Evolutionary conservation across 2,329 filamentous ascomycete species (phyloP), one percentile per base, ranked within the genome.

Genomic region (Rosellinia necatrix): DNA sequence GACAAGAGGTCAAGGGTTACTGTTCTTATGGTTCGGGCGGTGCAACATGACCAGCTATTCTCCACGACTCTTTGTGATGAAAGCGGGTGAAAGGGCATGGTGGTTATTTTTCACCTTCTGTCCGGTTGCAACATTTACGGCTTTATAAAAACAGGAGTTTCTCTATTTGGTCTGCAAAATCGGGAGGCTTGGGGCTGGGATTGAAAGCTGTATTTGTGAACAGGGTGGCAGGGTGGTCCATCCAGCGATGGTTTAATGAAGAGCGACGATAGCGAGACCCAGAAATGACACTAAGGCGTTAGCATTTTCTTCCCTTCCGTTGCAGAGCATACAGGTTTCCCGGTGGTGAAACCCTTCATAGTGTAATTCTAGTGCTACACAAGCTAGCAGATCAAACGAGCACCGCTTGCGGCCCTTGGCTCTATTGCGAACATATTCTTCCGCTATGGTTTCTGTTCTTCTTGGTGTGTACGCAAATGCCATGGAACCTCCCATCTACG

Each of bases 281-380:
- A 13, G 17, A 42, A 37, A 41, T 22, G 25, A 25, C 27, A 24
- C 13, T 32, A 30, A 34, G 19, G 17, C 22, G 12, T 34, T 32
- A n/a, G 17, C 22, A 9, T 34, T 32, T 12, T 13, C 12, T 37
- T 40, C 13, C 12, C n/a, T 25, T 15, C 47, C 6, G 17, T 43
- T 24, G 42, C n/a, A 40, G 41, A 21, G 15, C 35, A 27, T 37
- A 56, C 15, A 50, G 24, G 22, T 32, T 27, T 4, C 13, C 17
- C 21, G 37, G n/a, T 27, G 6, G 17, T 30, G 38, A 21, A 22
- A 35, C 25, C 15, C 24, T 29, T 32, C 42, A 17, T 30, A 15
- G 9, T 56, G 53, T 56, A 56, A 27, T 52, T 48, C 10, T 56
- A 56, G 42, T 47, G 13, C 29, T 22, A 48, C 34, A 50, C 24